A percentile compares a stretch with the other conserved stretches of the same genome.
phyloP scores from a whole-genome alignment of 441 rosid species.

The Daphne laureola region DNA sequence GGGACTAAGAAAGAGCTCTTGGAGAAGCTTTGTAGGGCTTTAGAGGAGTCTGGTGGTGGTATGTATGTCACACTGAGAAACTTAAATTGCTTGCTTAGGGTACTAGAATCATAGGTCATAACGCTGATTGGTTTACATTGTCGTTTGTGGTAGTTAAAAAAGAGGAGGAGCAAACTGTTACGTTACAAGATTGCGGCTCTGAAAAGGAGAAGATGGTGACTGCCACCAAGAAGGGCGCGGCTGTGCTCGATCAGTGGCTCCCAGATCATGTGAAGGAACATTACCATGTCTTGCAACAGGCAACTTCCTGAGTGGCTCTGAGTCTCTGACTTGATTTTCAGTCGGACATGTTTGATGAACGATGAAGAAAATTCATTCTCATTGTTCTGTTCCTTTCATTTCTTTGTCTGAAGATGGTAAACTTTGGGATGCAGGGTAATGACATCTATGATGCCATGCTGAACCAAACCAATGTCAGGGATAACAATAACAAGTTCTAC shows the following conservation, averaged over 20 bases:
- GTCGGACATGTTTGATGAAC: neutral
- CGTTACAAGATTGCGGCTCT: neutral
- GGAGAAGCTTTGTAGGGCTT: slow-evolving; percentile 40
- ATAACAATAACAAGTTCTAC: slow-evolving; percentile 70
- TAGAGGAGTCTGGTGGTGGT: slow-evolving; percentile 11
- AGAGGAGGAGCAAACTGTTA: slow-evolving; percentile 19
- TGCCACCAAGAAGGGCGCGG: slow-evolving; percentile 64
- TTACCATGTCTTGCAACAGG: slow-evolving; percentile 65
- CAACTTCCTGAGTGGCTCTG: slow-evolving; percentile 11
- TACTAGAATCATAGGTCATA: no score
- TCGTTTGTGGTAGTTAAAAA: slow-evolving; percentile 21
- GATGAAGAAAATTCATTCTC: slow-evolving; percentile 8
- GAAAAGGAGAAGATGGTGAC: slow-evolving; percentile 49
- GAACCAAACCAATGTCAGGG: slow-evolving; percentile 68
- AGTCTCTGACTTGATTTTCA: neutral
- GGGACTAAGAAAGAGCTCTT: slow-evolving; percentile 58
- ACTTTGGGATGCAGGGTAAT: slow-evolving; percentile 39
- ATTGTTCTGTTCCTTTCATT: neutral
- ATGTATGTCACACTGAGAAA: slow-evolving; percentile 11
- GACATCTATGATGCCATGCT: slow-evolving; percentile 69
- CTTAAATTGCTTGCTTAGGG: no score
- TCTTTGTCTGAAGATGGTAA: no score
- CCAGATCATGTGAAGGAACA: slow-evolving; percentile 57
- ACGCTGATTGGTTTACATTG: slow-evolving; percentile 18
- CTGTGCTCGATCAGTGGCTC: slow-evolving; percentile 64